Base-by-base conservation (phyloP, 768 basidiomycete genomes). In the Amylocystis lapponica region DNA sequence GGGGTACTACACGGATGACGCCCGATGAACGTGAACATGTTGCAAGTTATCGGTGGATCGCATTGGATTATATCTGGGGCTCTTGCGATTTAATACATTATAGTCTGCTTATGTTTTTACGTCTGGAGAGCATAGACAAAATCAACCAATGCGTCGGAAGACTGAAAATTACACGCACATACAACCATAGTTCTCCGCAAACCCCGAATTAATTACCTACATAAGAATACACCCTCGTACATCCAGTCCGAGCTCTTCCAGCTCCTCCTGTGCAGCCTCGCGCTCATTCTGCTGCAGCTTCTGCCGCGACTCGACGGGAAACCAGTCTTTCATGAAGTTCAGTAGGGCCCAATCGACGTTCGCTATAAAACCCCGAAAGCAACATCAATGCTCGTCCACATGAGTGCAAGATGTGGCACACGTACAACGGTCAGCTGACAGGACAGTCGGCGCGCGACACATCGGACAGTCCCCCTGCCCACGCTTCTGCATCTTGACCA, bases 321-420 rank as follows among this genome's bases (percentile, higher is more conserved):
- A 97, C 90, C 91, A 96, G 53, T 86, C 81, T 45, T 83, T 74
- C 83, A 96, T 89, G 53, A 91, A 92, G 51, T 89, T 86, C 35
- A 85, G 67, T 35, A 90, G 58, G 2, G 79, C 86, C 74, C 78
- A 79, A 54, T 91, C 87, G 13, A 91, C 75, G 54, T 90, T 91
- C 3, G 73, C 86, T 89, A 46, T 14, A 2, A 34, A 36, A 3
- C 16, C 52, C 19, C 16, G 34, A 27, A 14, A 35, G 17, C 35
- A 16, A 19, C 11, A 14, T 36, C 33, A 3, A 41, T 26, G 14
- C 19, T 19, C 30, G 10, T 25, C 22, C 14, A 22, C 22, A n/a
- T 8, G 20, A 22, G 14, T 23, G 31, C 5, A 8, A 13, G 16
- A 34, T 4, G 14, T 17, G 19, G 16, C 12, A 27, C 13, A 68